Evolutionary conservation across 1,284 basidiomycete species (phyloP).

Genomic region (Cryptococcus amylolentus): DNA sequence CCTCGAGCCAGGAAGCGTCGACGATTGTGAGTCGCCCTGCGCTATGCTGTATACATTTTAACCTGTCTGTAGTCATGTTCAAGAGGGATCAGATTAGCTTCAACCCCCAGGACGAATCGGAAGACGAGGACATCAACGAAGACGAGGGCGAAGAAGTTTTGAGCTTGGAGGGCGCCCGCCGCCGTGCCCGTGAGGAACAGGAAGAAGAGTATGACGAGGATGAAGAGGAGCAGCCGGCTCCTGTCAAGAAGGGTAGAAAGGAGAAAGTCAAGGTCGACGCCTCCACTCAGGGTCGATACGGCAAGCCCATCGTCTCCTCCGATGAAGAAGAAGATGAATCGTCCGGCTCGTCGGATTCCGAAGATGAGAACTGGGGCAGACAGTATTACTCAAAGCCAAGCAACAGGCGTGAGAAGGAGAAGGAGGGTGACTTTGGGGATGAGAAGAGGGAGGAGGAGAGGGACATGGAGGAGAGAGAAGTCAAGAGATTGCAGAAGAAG

Average conservation of each 20-base stretch:
- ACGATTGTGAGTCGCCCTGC: slow-evolving; percentile 43
- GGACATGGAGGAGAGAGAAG: slow-evolving; percentile 84
- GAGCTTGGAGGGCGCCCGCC: slow-evolving; percentile 49
- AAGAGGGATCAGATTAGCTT: slow-evolving; percentile 73
- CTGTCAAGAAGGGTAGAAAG: slow-evolving; percentile 46
- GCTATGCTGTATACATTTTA: not conserved
- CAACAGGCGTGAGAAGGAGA: slow-evolving; percentile 63
- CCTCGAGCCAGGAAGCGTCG: slow-evolving; percentile 48
- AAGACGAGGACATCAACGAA: slow-evolving; percentile 43
- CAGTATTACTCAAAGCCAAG: slow-evolving; percentile 69
- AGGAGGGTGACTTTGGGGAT: slow-evolving; percentile 60
- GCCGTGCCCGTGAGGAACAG: slow-evolving; percentile 43
- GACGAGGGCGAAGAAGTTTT: slow-evolving; percentile 65
- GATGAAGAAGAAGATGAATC: slow-evolving; percentile 57
- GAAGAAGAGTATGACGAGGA: slow-evolving; percentile 39
- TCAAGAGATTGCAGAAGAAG: slow-evolving; percentile 72
- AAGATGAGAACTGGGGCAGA: slow-evolving; percentile 71
- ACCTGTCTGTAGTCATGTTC: slow-evolving; percentile 42
- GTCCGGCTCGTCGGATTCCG: slow-evolving; percentile 43
- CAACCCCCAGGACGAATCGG: slow-evolving; percentile 58
- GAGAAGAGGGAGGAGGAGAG: slow-evolving; percentile 76
- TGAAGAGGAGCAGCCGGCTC: slow-evolving; percentile 45
- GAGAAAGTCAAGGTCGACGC: slow-evolving; percentile 48
- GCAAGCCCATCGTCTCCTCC: slow-evolving; percentile 50
- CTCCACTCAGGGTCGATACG: slow-evolving; percentile 44